Percentiles rank a stretch among this genome's conserved stretches.
phyloP scores from a whole-genome alignment of 495 filamentous ascomycete species.

The Hypoxylon lenormandii region DNA sequence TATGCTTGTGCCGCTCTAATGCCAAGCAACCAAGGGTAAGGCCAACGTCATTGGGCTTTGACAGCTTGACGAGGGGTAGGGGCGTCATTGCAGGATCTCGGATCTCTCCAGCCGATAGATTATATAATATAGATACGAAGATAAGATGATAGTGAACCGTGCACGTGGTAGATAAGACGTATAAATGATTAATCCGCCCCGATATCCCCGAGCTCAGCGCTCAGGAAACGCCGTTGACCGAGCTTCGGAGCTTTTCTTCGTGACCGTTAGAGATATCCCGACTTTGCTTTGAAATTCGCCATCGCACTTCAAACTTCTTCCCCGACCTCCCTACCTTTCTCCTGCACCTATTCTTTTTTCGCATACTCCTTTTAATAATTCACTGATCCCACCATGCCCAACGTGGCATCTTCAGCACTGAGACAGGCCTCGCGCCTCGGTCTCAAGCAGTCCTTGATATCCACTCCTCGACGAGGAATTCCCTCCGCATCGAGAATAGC shows the following conservation, averaged over 20 bases:
- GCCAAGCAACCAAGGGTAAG: constrained; percentile 12
- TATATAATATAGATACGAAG: too few species aligned
- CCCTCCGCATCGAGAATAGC: constrained; percentile 60
- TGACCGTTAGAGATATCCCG: constrained; percentile 21
- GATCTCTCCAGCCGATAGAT: too few species aligned
- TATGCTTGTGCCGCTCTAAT: not conserved
- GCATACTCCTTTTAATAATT: constrained; percentile 29
- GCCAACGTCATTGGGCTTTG: constrained; percentile 10
- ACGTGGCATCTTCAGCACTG: constrained; percentile 75
- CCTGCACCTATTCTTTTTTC: constrained; percentile 9
- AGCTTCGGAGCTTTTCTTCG: constrained; percentile 41
- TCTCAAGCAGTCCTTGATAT: constrained; percentile 64
- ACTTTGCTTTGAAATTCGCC: constrained; percentile 36
- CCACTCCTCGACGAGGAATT: constrained; percentile 61
- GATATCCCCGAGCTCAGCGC: constrained; percentile 40
- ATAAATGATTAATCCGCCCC: constrained; percentile 34
- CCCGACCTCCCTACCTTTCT: constrained; percentile 31
- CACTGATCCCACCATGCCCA: constrained; percentile 71
- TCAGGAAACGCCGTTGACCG: constrained; percentile 28
- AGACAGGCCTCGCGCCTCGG: constrained; percentile 82
- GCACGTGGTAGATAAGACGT: not conserved
- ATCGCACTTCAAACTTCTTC: constrained; percentile 15
- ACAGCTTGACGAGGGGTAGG: constrained; percentile 14
- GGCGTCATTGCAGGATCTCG: not conserved
- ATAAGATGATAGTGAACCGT: too few species aligned